Base-by-base conservation (phyloP, 225 moss, liverwort and hornwort species). In the Anthoceros angustus region DNA sequence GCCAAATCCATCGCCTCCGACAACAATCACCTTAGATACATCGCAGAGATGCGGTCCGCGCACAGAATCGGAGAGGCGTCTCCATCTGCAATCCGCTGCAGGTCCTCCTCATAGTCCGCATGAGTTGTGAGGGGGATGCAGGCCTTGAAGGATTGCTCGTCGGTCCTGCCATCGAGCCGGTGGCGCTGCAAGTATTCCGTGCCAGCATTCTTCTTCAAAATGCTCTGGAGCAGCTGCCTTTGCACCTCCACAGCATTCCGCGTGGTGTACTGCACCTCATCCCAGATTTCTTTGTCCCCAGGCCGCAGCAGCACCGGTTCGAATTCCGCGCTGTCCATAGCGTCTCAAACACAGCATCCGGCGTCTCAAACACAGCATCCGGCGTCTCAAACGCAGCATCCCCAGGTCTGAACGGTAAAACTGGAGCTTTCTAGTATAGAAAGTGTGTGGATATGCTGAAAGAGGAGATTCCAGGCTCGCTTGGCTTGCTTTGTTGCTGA, bases 121-220 rank as follows among this genome's bases (percentile, higher is more conserved):
- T 84, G 82, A 21, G 73, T 79, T 67, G 80, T 73, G 15, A 87
- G 68, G 0, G 84, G 84, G 49, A 87, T 40, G 60, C 82, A 72
- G 61, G 70, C 76, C 64, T 80, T 68, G 62, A 87, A 87, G 62
- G 80, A 80, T 23, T 71, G 78, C 21, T 64, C 75, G 39, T 84
- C 78, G 3, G 81, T 80, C 3, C 80, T 68, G 40, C 86, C 82
- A 25, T 75, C 48, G 10, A 87, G 70, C 66, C 78, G 82, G 40
- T 82, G 77, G 49, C 82, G 74, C 49, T 25, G 78, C 74, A 87
- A 66, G 69, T 87, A 84, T 73, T 80, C 86, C 64, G 84, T 84
- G 12, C 74, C 67, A 2, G 69, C 67, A 74, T 80, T 76, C 64
- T 70, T 74, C 63, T 73, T 77, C 78, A 87, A 41, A 70, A 87